Percentiles rank a stretch among this genome's conserved stretches.
Evolutionary conservation across 2,329 filamentous ascomycete genomes (phyloP).

Genomic region (Cucurbitaria berberidis): DNA sequence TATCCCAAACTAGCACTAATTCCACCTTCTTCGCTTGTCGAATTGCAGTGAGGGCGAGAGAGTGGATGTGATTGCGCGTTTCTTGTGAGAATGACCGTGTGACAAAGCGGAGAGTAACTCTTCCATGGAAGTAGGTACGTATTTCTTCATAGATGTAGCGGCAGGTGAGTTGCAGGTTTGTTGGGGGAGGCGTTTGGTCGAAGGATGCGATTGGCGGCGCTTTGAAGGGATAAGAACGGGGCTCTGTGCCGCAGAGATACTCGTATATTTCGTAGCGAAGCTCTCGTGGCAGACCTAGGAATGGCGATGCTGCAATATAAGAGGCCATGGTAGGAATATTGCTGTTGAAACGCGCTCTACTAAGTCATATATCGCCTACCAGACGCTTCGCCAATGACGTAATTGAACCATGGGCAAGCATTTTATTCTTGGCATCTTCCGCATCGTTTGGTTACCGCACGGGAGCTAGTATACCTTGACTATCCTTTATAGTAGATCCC

Average conservation of each 20-base stretch:
- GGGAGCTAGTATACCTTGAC: neutral
- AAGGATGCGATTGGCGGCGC: conserved; percentile 19
- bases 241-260: conserved; percentile 6
- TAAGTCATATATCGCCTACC: neutral
- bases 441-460: neutral
- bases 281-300: conserved; percentile 19
- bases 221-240: conserved; percentile 20
- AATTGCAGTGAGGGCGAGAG: neutral
- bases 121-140: conserved; percentile 16
- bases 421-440: neutral
- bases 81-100: conserved; percentile 4
- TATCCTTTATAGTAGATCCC: neutral
- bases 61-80: neutral
- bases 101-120: conserved; percentile 19
- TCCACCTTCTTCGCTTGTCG: conserved; percentile 8
- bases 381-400: conserved; percentile 17
- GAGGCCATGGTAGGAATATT: neutral
- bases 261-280: conserved; percentile 25
- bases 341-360: neutral
- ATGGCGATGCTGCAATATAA: neutral
- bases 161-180: conserved; percentile 14
- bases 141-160: conserved; percentile 15
- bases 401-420: conserved; percentile 6
- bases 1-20: conserved; percentile 8
- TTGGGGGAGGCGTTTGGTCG: conserved; percentile 12